Evolutionary conservation across 345 rosid species (phyloP).

Genomic region (rapeseed (Brassica napus)): DNA sequence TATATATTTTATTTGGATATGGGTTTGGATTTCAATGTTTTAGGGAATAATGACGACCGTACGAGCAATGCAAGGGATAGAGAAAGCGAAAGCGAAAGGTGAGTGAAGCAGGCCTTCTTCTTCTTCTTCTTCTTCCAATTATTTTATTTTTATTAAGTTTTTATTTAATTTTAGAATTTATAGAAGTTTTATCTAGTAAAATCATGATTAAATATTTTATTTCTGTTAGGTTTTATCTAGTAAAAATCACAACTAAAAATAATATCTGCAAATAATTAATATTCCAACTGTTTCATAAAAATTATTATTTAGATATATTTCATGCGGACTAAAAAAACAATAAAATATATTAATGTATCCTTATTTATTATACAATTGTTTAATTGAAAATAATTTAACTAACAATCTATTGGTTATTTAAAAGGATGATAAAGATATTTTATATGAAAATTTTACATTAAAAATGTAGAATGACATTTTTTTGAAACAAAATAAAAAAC

Average conservation of each 20-base stretch:
- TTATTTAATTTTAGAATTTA: too few relatives aligned
- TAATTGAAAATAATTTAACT: too few relatives aligned
- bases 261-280: background rate
- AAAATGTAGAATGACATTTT: too few relatives aligned
- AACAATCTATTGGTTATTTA: too few relatives aligned
- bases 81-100: conserved; percentile 30
- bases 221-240: background rate
- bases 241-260: background rate
- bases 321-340: too few relatives aligned
- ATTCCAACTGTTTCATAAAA: too few relatives aligned
- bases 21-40: conserved; percentile 24
- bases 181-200: background rate
- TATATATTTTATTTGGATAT: conserved; percentile 21
- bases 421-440: too few relatives aligned
- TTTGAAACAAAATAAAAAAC: too few relatives aligned
- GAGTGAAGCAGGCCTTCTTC: conserved; percentile 30
- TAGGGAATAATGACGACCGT: conserved; percentile 34
- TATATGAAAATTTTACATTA: too few relatives aligned
- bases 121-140: background rate
- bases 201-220: background rate
- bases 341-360: too few relatives aligned
- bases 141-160: background rate
- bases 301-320: too few relatives aligned
- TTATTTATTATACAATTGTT: too few relatives aligned
- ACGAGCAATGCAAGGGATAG: conserved; percentile 33